phyloP scores from a whole-genome alignment of 140 eudicot species.

The Senecio squalidus region DNA sequence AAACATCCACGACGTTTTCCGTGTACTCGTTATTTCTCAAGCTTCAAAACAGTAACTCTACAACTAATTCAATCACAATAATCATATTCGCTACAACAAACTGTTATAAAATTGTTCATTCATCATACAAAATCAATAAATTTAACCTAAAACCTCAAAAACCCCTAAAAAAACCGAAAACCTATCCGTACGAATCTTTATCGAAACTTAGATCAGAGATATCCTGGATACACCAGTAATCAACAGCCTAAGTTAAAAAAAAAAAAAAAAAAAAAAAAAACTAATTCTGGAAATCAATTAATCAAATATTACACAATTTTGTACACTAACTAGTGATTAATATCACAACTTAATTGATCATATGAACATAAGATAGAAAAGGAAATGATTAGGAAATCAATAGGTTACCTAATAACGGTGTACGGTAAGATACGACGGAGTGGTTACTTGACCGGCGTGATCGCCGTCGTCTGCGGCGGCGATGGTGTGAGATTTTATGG shows the following conservation, averaged over 20 bases:
- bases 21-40: too few species aligned
- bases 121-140: neutral
- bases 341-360: neutral
- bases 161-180: neutral
- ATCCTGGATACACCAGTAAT: neutral
- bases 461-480: conserved; percentile 2
- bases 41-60: too few species aligned
- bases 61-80: too few species aligned
- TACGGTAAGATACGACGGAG: conserved; percentile 3
- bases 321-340: neutral
- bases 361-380: neutral
- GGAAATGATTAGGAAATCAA: conserved; percentile 9
- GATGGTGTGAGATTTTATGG: conserved; percentile 2
- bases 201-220: neutral
- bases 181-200: neutral
- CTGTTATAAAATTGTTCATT: neutral
- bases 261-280: neutral
- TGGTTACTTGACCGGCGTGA: neutral
- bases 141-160: conserved; percentile 3
- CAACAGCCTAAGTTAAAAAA: neutral
- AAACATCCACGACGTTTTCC: too few species aligned
- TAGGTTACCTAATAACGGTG: conserved; percentile 11
- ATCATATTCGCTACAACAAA: too few species aligned
- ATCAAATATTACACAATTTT: neutral
- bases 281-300: too few species aligned